Evolutionary conservation across 345 rosid species (phyloP).

Genomic region (Hypericum perforatum): DNA sequence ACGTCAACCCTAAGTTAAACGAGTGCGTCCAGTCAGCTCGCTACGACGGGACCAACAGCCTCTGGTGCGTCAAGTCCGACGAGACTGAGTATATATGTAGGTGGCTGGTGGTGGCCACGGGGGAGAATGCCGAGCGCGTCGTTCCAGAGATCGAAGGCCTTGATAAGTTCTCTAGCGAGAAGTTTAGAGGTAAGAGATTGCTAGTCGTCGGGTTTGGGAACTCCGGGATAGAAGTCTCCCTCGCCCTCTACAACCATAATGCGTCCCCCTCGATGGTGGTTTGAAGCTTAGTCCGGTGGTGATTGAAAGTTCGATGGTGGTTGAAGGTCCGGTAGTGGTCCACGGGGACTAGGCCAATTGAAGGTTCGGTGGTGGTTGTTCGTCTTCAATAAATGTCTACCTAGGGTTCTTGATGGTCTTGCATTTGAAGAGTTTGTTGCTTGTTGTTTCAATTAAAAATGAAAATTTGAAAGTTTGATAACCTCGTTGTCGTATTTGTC

Average conservation of each 20-base stretch:
- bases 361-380: too few relatives aligned
- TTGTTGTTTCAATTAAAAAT: too few relatives aligned
- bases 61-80: not conserved
- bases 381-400: too few relatives aligned
- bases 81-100: not conserved
- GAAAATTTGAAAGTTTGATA: too few relatives aligned
- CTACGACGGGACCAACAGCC: not conserved
- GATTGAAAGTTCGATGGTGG: too few relatives aligned
- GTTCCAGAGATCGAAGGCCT: not conserved
- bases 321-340: too few relatives aligned
- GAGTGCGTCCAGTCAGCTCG: not conserved
- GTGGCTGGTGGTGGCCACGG: conserved; percentile 6
- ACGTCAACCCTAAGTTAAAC: not conserved
- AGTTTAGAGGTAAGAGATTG: not conserved
- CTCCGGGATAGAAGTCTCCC: conserved; percentile 1
- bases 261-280: conserved; percentile 1
- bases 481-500: too few relatives aligned
- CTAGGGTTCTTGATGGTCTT: conserved; percentile 30
- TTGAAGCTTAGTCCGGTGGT: conserved; percentile 9
- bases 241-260: not conserved
- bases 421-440: conserved; percentile 37
- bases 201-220: conserved; percentile 2
- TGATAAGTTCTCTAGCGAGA: not conserved
- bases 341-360: too few relatives aligned
- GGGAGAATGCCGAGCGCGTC: not conserved